These are phyloP conservation scores for Ceratocystis smalleyi DNA, from an alignment of 2,329 filamentous ascomycete genomes.

Conservation along the genomic window DNA sequence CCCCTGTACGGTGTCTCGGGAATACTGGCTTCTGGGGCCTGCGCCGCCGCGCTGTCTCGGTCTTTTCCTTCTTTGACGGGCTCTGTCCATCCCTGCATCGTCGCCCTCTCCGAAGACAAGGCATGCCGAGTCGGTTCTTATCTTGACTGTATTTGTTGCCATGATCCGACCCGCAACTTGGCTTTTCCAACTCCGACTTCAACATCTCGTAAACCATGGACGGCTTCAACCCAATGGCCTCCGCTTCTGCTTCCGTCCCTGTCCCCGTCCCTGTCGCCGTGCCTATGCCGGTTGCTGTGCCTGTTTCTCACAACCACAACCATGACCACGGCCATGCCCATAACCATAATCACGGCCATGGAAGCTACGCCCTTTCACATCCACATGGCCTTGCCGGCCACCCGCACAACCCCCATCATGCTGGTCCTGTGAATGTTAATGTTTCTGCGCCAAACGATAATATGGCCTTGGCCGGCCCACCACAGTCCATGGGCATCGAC, in stretches of 20 bases:
- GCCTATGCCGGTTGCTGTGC: background rate
- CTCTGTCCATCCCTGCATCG: background rate
- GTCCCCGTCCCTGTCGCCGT: constrained; percentile 4
- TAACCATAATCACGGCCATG: background rate
- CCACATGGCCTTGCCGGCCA: background rate
- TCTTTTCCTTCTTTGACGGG: background rate
- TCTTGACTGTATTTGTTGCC: background rate
- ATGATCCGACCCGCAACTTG: background rate
- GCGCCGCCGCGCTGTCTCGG: background rate
- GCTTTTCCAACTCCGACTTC: background rate
- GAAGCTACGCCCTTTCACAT: background rate
- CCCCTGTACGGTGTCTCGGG: background rate
- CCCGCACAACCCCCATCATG: background rate
- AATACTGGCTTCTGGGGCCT: background rate
- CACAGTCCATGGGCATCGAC: background rate
- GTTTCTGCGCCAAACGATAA: constrained; percentile 2
- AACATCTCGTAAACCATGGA: constrained; percentile 6
- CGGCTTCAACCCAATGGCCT: constrained; percentile 11
- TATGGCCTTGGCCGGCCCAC: background rate
- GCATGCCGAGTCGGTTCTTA: background rate
- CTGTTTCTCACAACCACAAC: background rate
- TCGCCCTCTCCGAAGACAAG: background rate
- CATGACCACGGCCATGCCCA: background rate
- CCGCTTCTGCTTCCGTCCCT: background rate
- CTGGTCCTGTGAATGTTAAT: background rate